A percentile compares a stretch with the other conserved stretches of the same genome.
These are phyloP conservation scores for Pythium phragmiticola DNA, from an alignment of 352 stramenopile genomes.

Conservation along the genomic window DNA sequence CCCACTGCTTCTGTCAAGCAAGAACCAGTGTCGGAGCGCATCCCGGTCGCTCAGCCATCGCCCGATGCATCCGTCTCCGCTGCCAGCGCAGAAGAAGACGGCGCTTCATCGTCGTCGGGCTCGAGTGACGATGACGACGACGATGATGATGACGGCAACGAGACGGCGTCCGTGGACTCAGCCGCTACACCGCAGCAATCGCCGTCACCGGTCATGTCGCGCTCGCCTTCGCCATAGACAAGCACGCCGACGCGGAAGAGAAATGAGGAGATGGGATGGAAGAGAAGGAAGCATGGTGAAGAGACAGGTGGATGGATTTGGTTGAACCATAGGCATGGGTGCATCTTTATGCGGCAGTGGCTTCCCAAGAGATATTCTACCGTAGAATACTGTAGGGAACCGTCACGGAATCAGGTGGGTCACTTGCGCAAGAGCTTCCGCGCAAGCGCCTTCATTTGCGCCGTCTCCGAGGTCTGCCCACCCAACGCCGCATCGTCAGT, in stretches of 20 bases:
- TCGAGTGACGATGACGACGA: conserved; percentile 31
- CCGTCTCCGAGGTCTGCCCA: conserved; percentile 12
- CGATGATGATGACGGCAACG: conserved; percentile 42
- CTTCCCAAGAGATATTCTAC: background rate
- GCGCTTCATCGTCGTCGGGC: conserved; percentile 20
- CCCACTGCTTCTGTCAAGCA: background rate
- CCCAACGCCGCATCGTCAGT: conserved; percentile 5
- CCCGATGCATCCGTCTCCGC: conserved; percentile 10
- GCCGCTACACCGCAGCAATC: conserved; percentile 41
- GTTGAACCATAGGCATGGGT: background rate
- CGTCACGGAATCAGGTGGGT: background rate
- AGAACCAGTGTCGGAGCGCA: background rate
- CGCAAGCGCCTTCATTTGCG: conserved; percentile 15
- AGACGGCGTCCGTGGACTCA: conserved; percentile 52
- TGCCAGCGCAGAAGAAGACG: conserved; percentile 18
- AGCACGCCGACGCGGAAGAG: background rate
- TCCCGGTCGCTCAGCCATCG: conserved; percentile 2
- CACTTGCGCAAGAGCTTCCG: conserved; percentile 25
- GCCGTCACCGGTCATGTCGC: conserved; percentile 55
- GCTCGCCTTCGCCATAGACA: conserved; percentile 48
- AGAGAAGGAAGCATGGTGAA: background rate
- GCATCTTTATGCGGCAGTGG: conserved; percentile 11
- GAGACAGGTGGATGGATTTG: background rate
- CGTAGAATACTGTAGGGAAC: background rate
- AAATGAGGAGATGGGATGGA: background rate